Evolutionary conservation across 1,284 basidiomycete genomes (phyloP).

Genomic region (Marasmius fiardii): DNA sequence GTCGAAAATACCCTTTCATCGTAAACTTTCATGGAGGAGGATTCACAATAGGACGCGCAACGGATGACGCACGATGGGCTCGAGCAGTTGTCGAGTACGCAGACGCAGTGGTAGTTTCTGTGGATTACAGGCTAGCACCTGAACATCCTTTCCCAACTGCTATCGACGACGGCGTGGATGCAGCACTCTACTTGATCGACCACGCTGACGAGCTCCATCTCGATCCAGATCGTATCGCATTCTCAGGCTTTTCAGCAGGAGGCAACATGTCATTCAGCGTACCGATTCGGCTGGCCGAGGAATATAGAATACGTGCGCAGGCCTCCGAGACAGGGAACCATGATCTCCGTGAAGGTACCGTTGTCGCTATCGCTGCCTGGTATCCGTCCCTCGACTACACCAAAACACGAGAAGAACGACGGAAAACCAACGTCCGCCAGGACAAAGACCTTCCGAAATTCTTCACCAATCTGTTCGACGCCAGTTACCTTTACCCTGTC

Average conservation of each 20-base stretch:
- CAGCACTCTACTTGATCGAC: conserved; percentile 29
- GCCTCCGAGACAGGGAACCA: too few species aligned
- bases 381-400: conserved; percentile 15
- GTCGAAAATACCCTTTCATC: conserved; percentile 10
- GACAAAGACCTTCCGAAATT: conserved; percentile 17
- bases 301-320: not conserved
- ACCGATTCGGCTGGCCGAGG: conserved; percentile 12
- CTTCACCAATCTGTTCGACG: conserved; percentile 17
- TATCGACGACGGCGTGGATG: conserved; percentile 68
- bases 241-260: conserved; percentile 22
- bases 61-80: conserved; percentile 15
- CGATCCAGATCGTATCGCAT: conserved; percentile 42
- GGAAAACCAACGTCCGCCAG: conserved; percentile 12
- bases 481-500: conserved; percentile 12
- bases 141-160: conserved; percentile 74
- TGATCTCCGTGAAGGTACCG: conserved; percentile 3
- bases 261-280: conserved; percentile 16
- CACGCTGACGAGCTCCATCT: conserved; percentile 28
- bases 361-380: conserved; percentile 11
- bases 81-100: conserved; percentile 22
- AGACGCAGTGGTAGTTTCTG: conserved; percentile 44
- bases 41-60: conserved; percentile 15
- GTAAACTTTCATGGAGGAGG: conserved; percentile 16
- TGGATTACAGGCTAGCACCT: conserved; percentile 77
- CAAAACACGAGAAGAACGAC: conserved; percentile 12